A percentile compares a stretch with the other conserved stretches of the same genome.
These are phyloP conservation scores for Ophiocordyceps camponoti-leonardi DNA, from an alignment of 2,329 filamentous ascomycete genomes.

Conservation along the genomic window DNA sequence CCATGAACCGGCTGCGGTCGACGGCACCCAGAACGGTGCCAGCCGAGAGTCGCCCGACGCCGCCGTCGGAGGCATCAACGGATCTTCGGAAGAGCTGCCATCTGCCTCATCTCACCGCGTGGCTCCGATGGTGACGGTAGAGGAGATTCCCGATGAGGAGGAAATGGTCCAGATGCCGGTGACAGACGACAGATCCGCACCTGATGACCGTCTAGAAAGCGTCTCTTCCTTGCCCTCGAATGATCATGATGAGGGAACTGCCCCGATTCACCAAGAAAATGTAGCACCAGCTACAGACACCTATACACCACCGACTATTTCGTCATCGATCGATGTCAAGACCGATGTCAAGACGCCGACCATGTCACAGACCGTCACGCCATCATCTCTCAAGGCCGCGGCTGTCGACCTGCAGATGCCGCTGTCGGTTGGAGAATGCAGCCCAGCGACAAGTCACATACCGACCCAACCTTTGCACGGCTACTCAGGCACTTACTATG, in stretches of 20 bases:
- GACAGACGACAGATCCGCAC: background rate
- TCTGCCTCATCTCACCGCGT: no score
- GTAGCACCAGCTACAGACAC: background rate
- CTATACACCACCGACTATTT: constrained; percentile 1
- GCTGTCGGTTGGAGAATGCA: background rate
- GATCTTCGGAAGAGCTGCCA: background rate
- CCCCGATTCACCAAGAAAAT: background rate
- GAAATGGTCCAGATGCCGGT: background rate
- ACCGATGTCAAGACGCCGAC: constrained; percentile 1
- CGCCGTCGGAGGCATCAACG: background rate
- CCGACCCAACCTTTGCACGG: background rate
- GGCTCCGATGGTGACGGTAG: no score
- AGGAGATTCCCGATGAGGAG: no score
- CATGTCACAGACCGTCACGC: background rate
- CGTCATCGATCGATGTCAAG: background rate
- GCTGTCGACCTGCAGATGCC: background rate
- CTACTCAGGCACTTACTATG: constrained; percentile 2
- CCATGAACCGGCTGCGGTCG: background rate
- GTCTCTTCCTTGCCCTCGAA: background rate
- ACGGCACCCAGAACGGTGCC: background rate
- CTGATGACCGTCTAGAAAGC: background rate
- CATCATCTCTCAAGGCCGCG: background rate
- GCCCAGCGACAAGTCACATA: background rate
- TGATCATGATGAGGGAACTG: background rate
- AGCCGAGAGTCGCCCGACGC: background rate